Base-by-base conservation (phyloP, 2,329 filamentous ascomycete genomes). In the Didymella arachidicola region DNA sequence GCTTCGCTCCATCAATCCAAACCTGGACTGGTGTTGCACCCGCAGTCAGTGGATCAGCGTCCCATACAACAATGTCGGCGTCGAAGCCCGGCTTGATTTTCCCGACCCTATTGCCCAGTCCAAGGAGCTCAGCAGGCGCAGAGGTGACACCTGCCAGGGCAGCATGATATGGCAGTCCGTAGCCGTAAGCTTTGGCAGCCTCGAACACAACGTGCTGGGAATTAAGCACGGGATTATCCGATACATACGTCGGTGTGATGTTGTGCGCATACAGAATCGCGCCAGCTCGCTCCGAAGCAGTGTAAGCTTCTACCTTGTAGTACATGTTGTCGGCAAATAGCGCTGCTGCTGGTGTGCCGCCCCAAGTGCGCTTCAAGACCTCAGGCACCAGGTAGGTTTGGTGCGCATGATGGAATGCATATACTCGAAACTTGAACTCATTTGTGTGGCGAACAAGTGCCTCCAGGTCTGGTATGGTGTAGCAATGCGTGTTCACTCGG, bases 261-360 rank as follows among this genome's bases (percentile, higher is more conserved):
- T 85, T 87, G 55, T 84, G 81, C 22, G 90, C 87, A 64, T 86
- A 86, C 0, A 91, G 80, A 4, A 86, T 81, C 70, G 89, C 89
- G 26, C 87, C 88, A 1, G 88, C 87, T 59, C 84, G 84, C 70
- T 89, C 86, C 11, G 86, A 89, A 0, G 83, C 88, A 4, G 84
- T 79, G 64, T 88, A 89, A 0, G 87, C 79, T 75, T 91, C 89
- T 1, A 84, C 80, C 75, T 91, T 90, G 81, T 90, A 91, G 72
- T 85, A 89, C 85, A 89, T 89, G 70, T 87, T 89, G 68, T 90
- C 87, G 10, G 88, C 87, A 65, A 91, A 91, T 3, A 89, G 77
- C n/a, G 84, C 88, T 16, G 75, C 77, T 10, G 78, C 76, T 4
- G 74, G 70, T n/a, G 72, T 69, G 7, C 74, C 76, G 19, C 77